These are phyloP conservation scores for Rhododendron vialii DNA, from an alignment of 148 eudicot genomes.

Conservation along the genomic window DNA sequence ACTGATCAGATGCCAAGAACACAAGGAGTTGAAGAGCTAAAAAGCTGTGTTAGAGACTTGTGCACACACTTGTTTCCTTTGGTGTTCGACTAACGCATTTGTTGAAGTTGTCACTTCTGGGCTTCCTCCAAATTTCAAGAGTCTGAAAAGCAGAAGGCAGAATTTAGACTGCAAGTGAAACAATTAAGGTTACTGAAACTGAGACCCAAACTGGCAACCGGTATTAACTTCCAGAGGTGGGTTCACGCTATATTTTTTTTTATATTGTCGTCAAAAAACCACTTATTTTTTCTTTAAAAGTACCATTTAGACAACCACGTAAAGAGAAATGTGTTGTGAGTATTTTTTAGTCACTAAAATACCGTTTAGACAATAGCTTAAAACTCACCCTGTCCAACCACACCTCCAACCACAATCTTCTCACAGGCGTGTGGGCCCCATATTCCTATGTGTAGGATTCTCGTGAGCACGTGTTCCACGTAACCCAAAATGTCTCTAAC, in stretches of 20 bases:
- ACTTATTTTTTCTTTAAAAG: too few relatives aligned
- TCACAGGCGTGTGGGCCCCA: not conserved
- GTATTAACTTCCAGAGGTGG: not conserved
- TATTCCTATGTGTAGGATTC: too few relatives aligned
- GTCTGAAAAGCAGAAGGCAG: constrained; percentile 14
- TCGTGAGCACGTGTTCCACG: too few relatives aligned
- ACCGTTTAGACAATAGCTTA: too few relatives aligned
- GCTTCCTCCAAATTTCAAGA: constrained; percentile 46
- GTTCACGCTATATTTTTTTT: too few relatives aligned
- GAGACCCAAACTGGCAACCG: not conserved
- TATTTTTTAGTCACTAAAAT: too few relatives aligned
- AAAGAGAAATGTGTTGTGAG: too few relatives aligned
- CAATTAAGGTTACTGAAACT: not conserved
- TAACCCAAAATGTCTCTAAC: too few relatives aligned
- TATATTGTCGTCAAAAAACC: too few relatives aligned
- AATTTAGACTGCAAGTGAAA: not conserved
- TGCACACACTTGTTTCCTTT: constrained; percentile 22
- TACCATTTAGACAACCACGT: too few relatives aligned
- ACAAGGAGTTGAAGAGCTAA: not conserved
- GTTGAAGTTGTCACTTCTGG: constrained; percentile 25
- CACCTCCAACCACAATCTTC: not conserved
- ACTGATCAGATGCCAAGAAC: not conserved
- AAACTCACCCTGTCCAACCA: too few relatives aligned
- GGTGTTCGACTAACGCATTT: constrained; percentile 30
- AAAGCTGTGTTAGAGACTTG: not conserved